A percentile compares a stretch with the other conserved stretches of the same genome.
Evolutionary conservation across 306 rosid genomes (phyloP).

Genomic region (Cicer yamashitae): DNA sequence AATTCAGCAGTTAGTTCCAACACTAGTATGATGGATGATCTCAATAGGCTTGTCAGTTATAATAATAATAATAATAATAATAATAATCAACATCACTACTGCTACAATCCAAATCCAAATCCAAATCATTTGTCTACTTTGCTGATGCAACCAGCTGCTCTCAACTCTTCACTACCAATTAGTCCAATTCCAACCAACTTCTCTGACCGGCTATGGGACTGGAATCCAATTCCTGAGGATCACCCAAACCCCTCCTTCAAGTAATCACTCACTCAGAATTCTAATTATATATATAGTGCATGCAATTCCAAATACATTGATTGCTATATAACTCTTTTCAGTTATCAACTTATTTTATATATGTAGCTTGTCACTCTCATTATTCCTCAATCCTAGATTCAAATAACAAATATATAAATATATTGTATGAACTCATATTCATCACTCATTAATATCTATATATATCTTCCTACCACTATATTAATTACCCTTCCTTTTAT

Average conservation of each 20-base stretch:
- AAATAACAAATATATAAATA: background rate
- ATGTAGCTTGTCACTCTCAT: too few relatives aligned
- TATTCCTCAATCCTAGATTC: too few relatives aligned
- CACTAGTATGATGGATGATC: conserved; percentile 61
- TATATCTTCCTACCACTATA: background rate
- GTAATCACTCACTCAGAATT: conserved; percentile 48
- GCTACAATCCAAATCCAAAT: conserved; percentile 41
- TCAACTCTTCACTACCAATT: conserved; percentile 51
- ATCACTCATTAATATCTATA: background rate
- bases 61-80: too few relatives aligned
- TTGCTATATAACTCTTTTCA: too few relatives aligned
- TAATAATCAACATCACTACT: conserved; percentile 33
- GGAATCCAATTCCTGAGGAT: conserved; percentile 82
- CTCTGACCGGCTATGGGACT: conserved; percentile 91
- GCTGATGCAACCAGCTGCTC: conserved; percentile 53
- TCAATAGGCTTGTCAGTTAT: conserved; percentile 67
- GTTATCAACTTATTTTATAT: too few relatives aligned
- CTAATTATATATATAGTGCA: too few relatives aligned
- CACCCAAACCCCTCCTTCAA: conserved; percentile 75
- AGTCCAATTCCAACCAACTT: conserved; percentile 60
- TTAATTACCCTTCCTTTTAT: background rate
- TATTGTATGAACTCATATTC: conserved; percentile 17
- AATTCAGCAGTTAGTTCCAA: background rate
- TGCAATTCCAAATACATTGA: too few relatives aligned
- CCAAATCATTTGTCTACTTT: conserved; percentile 52